Evolutionary conservation across 148 eudicot genomes (phyloP).

Genomic region (Vaccinium macrocarpon): DNA sequence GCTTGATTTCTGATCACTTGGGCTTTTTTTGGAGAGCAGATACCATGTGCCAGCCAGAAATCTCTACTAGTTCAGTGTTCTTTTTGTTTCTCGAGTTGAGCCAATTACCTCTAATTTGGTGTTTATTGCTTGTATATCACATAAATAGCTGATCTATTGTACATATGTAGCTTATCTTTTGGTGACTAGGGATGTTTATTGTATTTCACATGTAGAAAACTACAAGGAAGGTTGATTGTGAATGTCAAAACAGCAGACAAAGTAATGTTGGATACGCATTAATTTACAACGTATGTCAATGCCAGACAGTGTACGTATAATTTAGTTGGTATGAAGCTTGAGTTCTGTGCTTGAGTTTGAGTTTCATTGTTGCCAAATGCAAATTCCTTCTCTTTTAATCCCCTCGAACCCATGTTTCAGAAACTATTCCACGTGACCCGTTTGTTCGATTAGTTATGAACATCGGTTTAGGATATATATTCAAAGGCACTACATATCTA

Average conservation of each 20-base stretch:
- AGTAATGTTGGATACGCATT: too few relatives aligned
- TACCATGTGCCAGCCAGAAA: slow-evolving; percentile 8
- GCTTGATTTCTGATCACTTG: neutral
- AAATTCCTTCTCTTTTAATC: neutral
- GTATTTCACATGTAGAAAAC: too few relatives aligned
- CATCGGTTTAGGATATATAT: neutral
- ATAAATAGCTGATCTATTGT: neutral
- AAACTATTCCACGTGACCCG: neutral
- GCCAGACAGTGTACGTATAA: too few relatives aligned
- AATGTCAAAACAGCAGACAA: too few relatives aligned
- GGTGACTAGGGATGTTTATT: neutral
- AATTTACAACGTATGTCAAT: too few relatives aligned
- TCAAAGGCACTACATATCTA: neutral
- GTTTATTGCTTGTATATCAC: neutral
- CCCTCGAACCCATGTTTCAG: neutral
- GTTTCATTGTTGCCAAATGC: neutral
- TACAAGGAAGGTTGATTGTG: too few relatives aligned
- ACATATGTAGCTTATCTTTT: neutral
- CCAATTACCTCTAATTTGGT: neutral
- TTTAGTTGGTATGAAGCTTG: too few relatives aligned
- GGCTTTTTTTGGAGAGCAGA: neutral
- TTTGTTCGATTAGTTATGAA: neutral
- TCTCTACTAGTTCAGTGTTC: neutral
- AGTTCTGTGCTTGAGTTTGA: neutral
- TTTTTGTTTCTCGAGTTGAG: neutral